Evolutionary conservation across 2,329 filamentous ascomycete genomes (phyloP).

Genomic region (Colletotrichum orchidophilum): DNA sequence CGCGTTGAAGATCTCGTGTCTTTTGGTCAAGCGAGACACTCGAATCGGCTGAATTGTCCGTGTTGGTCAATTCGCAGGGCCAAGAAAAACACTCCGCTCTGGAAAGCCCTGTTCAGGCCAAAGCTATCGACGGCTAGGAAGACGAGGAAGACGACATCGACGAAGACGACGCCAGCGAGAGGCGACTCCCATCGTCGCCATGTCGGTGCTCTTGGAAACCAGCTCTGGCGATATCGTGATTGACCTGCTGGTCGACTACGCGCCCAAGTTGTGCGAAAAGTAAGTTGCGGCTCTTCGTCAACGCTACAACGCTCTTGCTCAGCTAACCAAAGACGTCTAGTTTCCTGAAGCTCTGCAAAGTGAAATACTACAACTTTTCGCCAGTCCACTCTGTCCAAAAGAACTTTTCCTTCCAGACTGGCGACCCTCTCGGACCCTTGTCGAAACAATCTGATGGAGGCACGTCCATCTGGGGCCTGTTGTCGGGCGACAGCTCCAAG

Average conservation of each 20-base stretch:
- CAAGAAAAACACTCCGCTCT: neutral
- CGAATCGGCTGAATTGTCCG: neutral
- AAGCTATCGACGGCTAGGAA: neutral
- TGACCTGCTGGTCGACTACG: constrained; percentile 88
- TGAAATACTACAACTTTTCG: constrained; percentile 99
- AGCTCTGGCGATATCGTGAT: constrained; percentile 94
- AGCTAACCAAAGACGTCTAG: constrained; percentile 71
- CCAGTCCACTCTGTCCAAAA: constrained; percentile 93
- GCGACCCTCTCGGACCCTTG: constrained; percentile 89
- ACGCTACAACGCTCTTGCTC: constrained; percentile 34
- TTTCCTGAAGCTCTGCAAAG: constrained; percentile 98
- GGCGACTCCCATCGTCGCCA: constrained; percentile 47
- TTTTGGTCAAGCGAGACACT: neutral
- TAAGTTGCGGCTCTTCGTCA: constrained; percentile 57
- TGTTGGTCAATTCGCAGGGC: constrained; percentile 5
- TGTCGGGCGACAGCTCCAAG: constrained; percentile 73
- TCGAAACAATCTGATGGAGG: constrained; percentile 90
- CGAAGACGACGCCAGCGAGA: neutral
- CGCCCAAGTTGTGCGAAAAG: constrained; percentile 95
- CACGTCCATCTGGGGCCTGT: constrained; percentile 88
- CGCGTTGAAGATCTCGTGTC: neutral
- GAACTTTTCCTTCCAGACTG: constrained; percentile 95
- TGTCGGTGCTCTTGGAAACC: constrained; percentile 96
- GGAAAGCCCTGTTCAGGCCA: constrained; percentile 4
- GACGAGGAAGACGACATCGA: neutral